phyloP scores from a whole-genome alignment of 2,329 filamentous ascomycete species.

The Neofusicoccum cordaticola region DNA sequence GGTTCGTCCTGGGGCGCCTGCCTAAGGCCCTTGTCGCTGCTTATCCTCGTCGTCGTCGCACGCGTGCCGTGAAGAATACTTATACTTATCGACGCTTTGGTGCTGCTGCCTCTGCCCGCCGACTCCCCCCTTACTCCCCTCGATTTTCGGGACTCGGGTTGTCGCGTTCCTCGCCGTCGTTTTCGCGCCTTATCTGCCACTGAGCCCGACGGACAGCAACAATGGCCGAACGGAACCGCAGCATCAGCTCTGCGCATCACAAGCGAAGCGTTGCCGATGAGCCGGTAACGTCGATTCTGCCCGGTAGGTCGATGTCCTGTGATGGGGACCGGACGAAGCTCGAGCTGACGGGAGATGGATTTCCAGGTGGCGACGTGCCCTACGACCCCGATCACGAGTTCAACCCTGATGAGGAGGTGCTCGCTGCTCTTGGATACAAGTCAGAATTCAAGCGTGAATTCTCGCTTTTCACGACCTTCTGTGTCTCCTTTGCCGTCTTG shows the following conservation, averaged over 20 bases:
- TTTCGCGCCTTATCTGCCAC: too few relatives aligned
- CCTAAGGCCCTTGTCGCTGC: neutral
- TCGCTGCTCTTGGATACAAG: slow-evolving; percentile 62
- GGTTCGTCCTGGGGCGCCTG: neutral
- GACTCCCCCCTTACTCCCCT: neutral
- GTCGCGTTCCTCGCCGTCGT: too few relatives aligned
- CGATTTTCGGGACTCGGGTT: too few relatives aligned
- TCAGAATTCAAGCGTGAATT: slow-evolving; percentile 69
- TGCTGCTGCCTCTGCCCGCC: neutral
- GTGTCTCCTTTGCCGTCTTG: slow-evolving; percentile 70
- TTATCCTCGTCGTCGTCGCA: neutral
- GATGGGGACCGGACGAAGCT: too few relatives aligned
- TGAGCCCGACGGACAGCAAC: slow-evolving; percentile 9
- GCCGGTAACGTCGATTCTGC: slow-evolving; percentile 53
- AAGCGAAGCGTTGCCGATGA: slow-evolving; percentile 44
- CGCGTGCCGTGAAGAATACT: neutral
- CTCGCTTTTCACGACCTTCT: slow-evolving; percentile 70
- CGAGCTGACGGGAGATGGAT: neutral
- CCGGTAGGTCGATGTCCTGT: slow-evolving; percentile 16
- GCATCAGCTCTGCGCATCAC: slow-evolving; percentile 19
- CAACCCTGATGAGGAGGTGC: slow-evolving; percentile 57
- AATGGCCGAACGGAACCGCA: slow-evolving; percentile 22
- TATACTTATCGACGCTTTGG: neutral
- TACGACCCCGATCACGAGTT: slow-evolving; percentile 45
- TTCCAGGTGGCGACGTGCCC: slow-evolving; percentile 45